Conservation (phyloP, 176 grass and related monocot genomes). For the Alopecurus myosuroides region DNA sequence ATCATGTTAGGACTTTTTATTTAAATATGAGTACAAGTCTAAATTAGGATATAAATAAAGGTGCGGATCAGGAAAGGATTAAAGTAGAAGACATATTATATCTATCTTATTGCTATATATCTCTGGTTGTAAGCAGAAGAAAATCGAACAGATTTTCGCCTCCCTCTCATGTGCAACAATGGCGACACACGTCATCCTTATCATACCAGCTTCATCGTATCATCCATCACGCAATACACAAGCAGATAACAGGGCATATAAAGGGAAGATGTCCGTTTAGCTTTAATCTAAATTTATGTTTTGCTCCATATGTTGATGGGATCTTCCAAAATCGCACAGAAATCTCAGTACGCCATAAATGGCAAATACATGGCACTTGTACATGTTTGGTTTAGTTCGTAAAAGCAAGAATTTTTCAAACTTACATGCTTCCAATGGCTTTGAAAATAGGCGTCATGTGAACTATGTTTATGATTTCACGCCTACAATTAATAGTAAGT, state of each 20-base stretch:
- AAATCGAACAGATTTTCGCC: background rate
- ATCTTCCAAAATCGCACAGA: background rate
- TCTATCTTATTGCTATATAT: background rate
- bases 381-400: conserved; percentile 7
- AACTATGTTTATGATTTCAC: conserved; percentile 7
- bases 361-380: too few relatives aligned
- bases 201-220: background rate
- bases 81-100: background rate
- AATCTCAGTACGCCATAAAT: too few relatives aligned
- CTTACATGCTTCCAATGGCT: background rate
- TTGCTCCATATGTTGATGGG: background rate
- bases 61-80: background rate
- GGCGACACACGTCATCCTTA: background rate
- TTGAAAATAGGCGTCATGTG: background rate
- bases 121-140: conserved; percentile 4
- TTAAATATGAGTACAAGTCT: background rate
- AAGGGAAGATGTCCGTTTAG: background rate
- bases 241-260: background rate
- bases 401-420: background rate
- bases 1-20: background rate
- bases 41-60: background rate
- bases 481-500: background rate
- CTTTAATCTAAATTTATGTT: background rate
- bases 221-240: background rate
- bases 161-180: background rate